A percentile compares a stretch with the other conserved stretches of the same genome.
Evolutionary conservation across 2,329 filamentous ascomycete genomes (phyloP).

Genomic region (Pseudocercospora eumusae): DNA sequence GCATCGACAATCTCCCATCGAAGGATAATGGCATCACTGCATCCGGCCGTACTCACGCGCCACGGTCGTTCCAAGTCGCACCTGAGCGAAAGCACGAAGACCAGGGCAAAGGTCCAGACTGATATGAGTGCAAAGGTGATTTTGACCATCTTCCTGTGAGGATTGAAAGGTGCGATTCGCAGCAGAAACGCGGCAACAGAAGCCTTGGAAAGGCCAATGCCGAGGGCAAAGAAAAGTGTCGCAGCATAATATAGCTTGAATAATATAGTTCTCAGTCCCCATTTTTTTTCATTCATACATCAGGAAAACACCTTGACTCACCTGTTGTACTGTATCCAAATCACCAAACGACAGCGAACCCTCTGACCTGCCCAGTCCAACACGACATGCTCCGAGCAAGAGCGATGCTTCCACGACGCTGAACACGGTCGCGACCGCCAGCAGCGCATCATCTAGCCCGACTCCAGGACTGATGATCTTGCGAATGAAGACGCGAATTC

Average conservation of each 20-base stretch:
- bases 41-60: conserved; percentile 10
- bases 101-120: conserved; percentile 14
- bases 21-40: conserved; percentile 7
- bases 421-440: conserved; percentile 13
- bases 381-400: conserved; percentile 13
- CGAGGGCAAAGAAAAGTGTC: conserved; percentile 20
- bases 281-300: no score
- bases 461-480: conserved; percentile 14
- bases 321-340: conserved; percentile 10
- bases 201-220: conserved; percentile 15
- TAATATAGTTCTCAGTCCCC: no score
- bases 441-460: conserved; percentile 17
- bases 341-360: not conserved
- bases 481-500: conserved; percentile 19
- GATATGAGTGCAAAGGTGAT: conserved; percentile 4
- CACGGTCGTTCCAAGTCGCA: conserved; percentile 25
- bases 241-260: conserved; percentile 21
- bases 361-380: conserved; percentile 18
- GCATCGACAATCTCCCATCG: conserved; percentile 11
- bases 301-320: no score
- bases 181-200: conserved; percentile 20
- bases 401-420: conserved; percentile 13
- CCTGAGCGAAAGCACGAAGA: conserved; percentile 21
- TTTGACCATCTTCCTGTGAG: conserved; percentile 10
- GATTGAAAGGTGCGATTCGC: conserved; percentile 17